Evolutionary conservation across 2,329 filamentous ascomycete species (phyloP).

Genomic region (Neophaeococcomyces aloes): DNA sequence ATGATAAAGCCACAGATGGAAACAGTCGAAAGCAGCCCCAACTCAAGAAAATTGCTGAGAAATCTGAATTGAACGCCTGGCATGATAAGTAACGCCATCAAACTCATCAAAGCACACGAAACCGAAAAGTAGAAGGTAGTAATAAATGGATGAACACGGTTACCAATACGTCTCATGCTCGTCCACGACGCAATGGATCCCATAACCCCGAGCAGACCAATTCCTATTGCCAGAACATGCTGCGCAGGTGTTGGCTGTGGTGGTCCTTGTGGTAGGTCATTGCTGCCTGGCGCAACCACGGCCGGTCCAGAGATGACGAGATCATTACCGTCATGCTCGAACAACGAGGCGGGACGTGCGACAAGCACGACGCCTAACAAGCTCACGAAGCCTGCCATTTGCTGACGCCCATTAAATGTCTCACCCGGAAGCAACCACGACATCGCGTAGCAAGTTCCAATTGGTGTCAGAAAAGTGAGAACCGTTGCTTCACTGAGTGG

Average conservation of each 20-base stretch:
- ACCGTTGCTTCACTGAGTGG: slow-evolving; percentile 81
- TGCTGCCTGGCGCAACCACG: slow-evolving; percentile 28
- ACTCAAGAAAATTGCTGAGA: slow-evolving; percentile 47
- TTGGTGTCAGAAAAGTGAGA: slow-evolving; percentile 75
- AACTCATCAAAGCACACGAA: slow-evolving; percentile 59
- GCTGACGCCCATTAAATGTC: slow-evolving; percentile 66
- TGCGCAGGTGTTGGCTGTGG: slow-evolving; percentile 45
- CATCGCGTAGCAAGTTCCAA: slow-evolving; percentile 68
- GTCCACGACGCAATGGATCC: slow-evolving; percentile 68
- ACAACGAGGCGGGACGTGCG: slow-evolving; percentile 56
- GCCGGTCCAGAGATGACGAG: not conserved
- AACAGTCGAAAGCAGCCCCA: slow-evolving; percentile 57
- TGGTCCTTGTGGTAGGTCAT: slow-evolving; percentile 21
- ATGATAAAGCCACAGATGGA: slow-evolving; percentile 68
- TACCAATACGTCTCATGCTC: slow-evolving; percentile 67
- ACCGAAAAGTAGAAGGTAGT: slow-evolving; percentile 74
- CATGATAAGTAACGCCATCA: slow-evolving; percentile 46
- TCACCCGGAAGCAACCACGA: slow-evolving; percentile 60
- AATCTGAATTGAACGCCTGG: slow-evolving; percentile 49
- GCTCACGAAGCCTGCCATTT: slow-evolving; percentile 64
- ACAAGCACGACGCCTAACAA: slow-evolving; percentile 74
- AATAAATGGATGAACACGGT: slow-evolving; percentile 69
- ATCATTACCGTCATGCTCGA: slow-evolving; percentile 26
- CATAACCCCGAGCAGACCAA: slow-evolving; percentile 66
- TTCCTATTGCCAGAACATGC: slow-evolving; percentile 57